A percentile compares a stretch with the other conserved stretches of the same genome.
Conservation (phyloP, 2,329 filamentous ascomycete genomes). For the Pseudogymnoascus sp. region DNA sequence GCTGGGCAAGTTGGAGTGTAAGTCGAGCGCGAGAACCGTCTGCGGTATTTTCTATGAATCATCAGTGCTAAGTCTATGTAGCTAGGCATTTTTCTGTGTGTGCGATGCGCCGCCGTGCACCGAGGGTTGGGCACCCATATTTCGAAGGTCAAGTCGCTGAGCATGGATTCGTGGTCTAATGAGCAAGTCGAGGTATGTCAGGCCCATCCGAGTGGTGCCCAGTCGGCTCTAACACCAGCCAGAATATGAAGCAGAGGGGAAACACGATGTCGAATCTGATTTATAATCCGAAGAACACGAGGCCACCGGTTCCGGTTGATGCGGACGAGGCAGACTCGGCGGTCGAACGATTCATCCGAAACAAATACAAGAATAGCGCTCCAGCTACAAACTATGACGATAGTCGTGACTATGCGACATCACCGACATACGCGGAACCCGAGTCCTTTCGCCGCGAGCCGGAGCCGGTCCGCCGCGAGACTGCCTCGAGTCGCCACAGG, state of each 20-base stretch:
- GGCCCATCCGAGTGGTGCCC: not conserved
- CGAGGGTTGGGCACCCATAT: slow-evolving; percentile 96
- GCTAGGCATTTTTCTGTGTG: slow-evolving; percentile 93
- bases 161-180: slow-evolving; percentile 94
- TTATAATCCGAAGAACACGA: slow-evolving; percentile 80
- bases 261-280: slow-evolving; percentile 78
- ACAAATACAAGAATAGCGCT: slow-evolving; percentile 69
- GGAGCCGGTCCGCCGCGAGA: slow-evolving; percentile 19
- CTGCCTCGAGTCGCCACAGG: slow-evolving; percentile 40
- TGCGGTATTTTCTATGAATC: not conserved
- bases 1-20: slow-evolving; percentile 31
- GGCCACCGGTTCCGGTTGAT: slow-evolving; percentile 79
- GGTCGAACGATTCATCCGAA: slow-evolving; percentile 90
- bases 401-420: slow-evolving; percentile 20
- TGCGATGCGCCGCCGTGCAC: slow-evolving; percentile 93
- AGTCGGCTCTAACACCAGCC: slow-evolving; percentile 16
- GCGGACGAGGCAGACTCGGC: slow-evolving; percentile 86
- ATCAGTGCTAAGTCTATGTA: slow-evolving; percentile 33
- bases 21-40: slow-evolving; percentile 14
- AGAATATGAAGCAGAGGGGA: slow-evolving; percentile 93
- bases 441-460: slow-evolving; percentile 20
- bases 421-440: slow-evolving; percentile 16
- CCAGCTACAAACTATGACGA: slow-evolving; percentile 28
- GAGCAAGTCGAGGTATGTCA: slow-evolving; percentile 86
- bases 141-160: slow-evolving; percentile 96